Base-by-base conservation (phyloP, 2,329 filamentous ascomycete genomes). In the Epichloe sylvatica region DNA sequence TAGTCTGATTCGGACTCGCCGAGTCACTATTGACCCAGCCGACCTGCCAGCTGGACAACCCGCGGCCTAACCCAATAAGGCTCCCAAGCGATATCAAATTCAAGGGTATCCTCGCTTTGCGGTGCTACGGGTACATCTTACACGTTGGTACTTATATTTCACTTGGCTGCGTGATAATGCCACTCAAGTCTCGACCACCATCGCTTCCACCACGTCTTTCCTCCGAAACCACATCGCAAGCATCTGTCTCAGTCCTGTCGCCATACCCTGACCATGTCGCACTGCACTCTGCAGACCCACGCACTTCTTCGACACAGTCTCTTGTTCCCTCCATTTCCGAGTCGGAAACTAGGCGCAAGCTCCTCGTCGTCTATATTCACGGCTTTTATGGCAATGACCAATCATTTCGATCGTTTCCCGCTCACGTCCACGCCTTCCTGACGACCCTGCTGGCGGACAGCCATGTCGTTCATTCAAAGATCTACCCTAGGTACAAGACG, bases 321-420 rank as follows among this genome's bases (percentile, higher is more conserved):
- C 61, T 72, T 35, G 57, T 60, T 41, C 62, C 69, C 5, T 53
- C 57, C 5, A 49, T 52, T n/a, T 42, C 52, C 19, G 52, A 55
- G 15, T 51, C 51, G 15, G 52, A 57, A 38, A 63, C 57, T 52
- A 70, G 72, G 42, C 73, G 78, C 53, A 78, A 72, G 25, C 71
- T 96, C 23, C 74, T 96, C 1, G 63, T 94, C 21, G 71, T 95
- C 48, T 95, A 89, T 62, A 81, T 95, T 50, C 90, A 95, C 69
- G 89, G 90, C 53, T 95, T 94, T 67, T 84, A 92, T 74, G 89
- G 90, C 47, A 84, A 86, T 52, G 86, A 92, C 64, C 84, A 84
- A 34, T 94, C 86, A 51, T 96, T 96, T 62, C 78, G 82, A 53
- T 86, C 84, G 42, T 94, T 96, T 58, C 90, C 90, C 0, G 85